These are phyloP conservation scores for Annona squamosa DNA, from an alignment of 164 flowering plant genomes.

Conservation along the genomic window DNA sequence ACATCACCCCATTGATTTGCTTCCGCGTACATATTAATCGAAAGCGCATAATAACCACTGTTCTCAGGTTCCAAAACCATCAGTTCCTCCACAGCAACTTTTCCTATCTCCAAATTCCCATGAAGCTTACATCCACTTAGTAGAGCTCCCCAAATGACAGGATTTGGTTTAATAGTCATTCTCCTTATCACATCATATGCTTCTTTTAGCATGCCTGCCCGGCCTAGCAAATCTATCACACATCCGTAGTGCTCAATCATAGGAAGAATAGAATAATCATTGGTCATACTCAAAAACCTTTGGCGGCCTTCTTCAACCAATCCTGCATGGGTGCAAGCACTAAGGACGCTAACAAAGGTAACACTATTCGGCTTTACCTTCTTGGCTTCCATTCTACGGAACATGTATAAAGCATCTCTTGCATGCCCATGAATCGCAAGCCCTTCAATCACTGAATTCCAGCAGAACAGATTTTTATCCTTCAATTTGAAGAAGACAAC, in stretches of 20 bases:
- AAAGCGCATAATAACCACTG: conserved; percentile 51
- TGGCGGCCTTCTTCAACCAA: conserved; percentile 57
- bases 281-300: conserved; percentile 48
- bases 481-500: conserved; percentile 56
- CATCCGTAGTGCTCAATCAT: conserved; percentile 72
- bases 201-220: conserved; percentile 57
- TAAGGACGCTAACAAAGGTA: conserved; percentile 58
- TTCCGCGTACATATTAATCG: conserved; percentile 65
- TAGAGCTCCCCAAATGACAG: conserved; percentile 71
- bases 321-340: conserved; percentile 75
- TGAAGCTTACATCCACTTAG: conserved; percentile 66
- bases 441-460: conserved; percentile 68
- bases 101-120: conserved; percentile 54
- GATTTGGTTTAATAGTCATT: conserved; percentile 57
- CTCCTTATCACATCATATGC: conserved; percentile 45
- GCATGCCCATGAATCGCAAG: conserved; percentile 66
- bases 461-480: conserved; percentile 64
- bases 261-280: conserved; percentile 36
- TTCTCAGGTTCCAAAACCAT: conserved; percentile 57
- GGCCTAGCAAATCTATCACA: conserved; percentile 68
- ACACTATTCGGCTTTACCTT: conserved; percentile 49
- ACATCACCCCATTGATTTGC: conserved; percentile 63
- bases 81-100: conserved; percentile 42
- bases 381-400: conserved; percentile 42
- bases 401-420: conserved; percentile 51